These are phyloP conservation scores for Fusarium falciforme DNA, from an alignment of 2,329 filamentous ascomycete genomes.

Conservation along the genomic window DNA sequence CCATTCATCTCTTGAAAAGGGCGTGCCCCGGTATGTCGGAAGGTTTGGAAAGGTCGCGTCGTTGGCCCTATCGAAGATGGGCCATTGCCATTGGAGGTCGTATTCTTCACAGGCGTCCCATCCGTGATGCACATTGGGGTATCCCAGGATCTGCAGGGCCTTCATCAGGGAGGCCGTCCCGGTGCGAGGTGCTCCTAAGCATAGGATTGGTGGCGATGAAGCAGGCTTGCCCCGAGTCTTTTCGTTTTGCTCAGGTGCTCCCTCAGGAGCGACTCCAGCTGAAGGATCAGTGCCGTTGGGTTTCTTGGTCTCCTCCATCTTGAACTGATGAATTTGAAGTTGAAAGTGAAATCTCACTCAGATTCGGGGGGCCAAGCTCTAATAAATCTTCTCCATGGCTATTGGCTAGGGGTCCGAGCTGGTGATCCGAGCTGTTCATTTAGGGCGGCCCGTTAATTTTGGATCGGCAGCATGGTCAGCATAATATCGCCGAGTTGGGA, in stretches of 20 bases:
- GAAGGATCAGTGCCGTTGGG: neutral
- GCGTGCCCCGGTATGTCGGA: slow-evolving; percentile 29
- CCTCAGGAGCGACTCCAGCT: neutral
- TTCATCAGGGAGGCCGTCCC: slow-evolving; percentile 30
- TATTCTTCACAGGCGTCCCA: slow-evolving; percentile 13
- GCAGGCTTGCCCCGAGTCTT: neutral
- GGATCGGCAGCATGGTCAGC: neutral
- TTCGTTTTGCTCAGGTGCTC: neutral
- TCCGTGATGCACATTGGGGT: slow-evolving; percentile 26
- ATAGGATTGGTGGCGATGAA: slow-evolving; percentile 14
- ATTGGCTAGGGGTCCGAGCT: neutral
- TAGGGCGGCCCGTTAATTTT: neutral
- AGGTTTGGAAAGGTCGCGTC: slow-evolving; percentile 28
- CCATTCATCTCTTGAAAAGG: slow-evolving; percentile 37
- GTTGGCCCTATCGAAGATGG: slow-evolving; percentile 15
- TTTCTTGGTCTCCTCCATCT: neutral
- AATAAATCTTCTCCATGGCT: neutral
- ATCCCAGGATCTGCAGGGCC: slow-evolving; percentile 28
- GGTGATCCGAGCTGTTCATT: neutral
- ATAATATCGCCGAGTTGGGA: neutral
- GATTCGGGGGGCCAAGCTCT: neutral
- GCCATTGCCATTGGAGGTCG: slow-evolving; percentile 28
- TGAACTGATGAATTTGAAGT: neutral
- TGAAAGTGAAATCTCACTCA: neutral
- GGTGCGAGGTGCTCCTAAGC: slow-evolving; percentile 20